These are phyloP conservation scores for Pisolithus orientalis DNA, from an alignment of 768 basidiomycete species.

Conservation along the genomic window DNA sequence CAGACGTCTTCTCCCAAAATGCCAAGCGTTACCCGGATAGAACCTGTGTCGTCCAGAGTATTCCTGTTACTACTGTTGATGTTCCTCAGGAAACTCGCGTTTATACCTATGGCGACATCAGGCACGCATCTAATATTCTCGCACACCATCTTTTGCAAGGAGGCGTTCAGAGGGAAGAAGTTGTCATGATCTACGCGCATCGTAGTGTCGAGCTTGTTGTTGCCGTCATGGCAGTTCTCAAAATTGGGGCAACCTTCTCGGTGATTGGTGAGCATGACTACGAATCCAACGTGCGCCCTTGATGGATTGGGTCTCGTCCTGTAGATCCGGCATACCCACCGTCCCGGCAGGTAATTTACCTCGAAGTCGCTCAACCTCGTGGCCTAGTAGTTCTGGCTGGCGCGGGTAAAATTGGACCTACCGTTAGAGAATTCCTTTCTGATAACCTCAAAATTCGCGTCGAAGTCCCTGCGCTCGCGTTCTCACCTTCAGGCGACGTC, in stretches of 20 bases:
- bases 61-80: slow-evolving; percentile 34
- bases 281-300: background rate
- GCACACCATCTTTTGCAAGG: slow-evolving; percentile 83
- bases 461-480: slow-evolving; percentile 84
- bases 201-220: slow-evolving; percentile 95
- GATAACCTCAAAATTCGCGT: slow-evolving; percentile 79
- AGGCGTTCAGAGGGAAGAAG: slow-evolving; percentile 88
- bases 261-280: slow-evolving; percentile 71
- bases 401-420: slow-evolving; percentile 73
- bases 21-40: slow-evolving; percentile 73
- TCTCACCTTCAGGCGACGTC: slow-evolving; percentile 57
- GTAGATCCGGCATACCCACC: slow-evolving; percentile 96
- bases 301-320: background rate
- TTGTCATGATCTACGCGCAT: slow-evolving; percentile 97
- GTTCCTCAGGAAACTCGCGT: slow-evolving; percentile 46
- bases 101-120: slow-evolving; percentile 78
- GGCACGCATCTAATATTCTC: slow-evolving; percentile 80
- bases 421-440: slow-evolving; percentile 78
- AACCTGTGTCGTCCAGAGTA: slow-evolving; percentile 83
- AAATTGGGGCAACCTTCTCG: slow-evolving; percentile 93
- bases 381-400: slow-evolving; percentile 87
- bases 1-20: slow-evolving; percentile 88
- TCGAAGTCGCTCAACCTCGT: slow-evolving; percentile 87
- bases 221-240: slow-evolving; percentile 93
- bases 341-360: slow-evolving; percentile 86